Conservation (phyloP, 768 basidiomycete species). For the Boletus rufocinnamomeus region DNA sequence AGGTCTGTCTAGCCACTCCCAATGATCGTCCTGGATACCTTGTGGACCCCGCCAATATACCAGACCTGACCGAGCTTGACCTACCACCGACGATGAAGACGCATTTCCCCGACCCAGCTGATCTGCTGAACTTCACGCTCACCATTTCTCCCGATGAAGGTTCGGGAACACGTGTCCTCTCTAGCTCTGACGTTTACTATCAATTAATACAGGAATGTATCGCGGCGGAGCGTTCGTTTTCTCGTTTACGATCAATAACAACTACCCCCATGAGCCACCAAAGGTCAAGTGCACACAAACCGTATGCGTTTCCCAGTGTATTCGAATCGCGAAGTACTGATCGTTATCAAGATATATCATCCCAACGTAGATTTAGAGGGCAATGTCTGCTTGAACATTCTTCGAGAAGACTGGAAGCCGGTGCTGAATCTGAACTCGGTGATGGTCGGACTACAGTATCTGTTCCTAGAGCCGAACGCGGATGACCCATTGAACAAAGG, state of each 20-base stretch:
- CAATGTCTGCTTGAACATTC: slow-evolving; percentile 97
- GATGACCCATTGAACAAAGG: slow-evolving; percentile 99
- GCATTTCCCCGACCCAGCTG: slow-evolving; percentile 84
- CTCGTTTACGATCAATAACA: slow-evolving; percentile 94
- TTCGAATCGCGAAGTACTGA: slow-evolving; percentile 9
- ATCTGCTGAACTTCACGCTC: slow-evolving; percentile 95
- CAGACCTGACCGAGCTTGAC: slow-evolving; percentile 96
- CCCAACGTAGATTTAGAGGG: slow-evolving; percentile 98
- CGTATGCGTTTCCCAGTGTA: slow-evolving; percentile 46
- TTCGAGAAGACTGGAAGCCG: slow-evolving; percentile 99
- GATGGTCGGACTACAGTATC: slow-evolving; percentile 97
- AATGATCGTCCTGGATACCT: not conserved
- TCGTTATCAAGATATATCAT: slow-evolving; percentile 82
- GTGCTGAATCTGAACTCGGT: slow-evolving; percentile 97
- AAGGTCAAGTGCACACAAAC: slow-evolving; percentile 98
- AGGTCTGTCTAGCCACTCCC: slow-evolving; percentile 49
- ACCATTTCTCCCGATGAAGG: slow-evolving; percentile 98
- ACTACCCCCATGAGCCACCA: slow-evolving; percentile 98
- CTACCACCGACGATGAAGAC: slow-evolving; percentile 96
- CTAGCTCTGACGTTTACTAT: slow-evolving; percentile 6
- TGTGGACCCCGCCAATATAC: slow-evolving; percentile 8
- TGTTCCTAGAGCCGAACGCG: slow-evolving; percentile 98
- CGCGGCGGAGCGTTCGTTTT: slow-evolving; percentile 92
- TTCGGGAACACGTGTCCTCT: slow-evolving; percentile 33
- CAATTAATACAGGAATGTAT: slow-evolving; percentile 80